A percentile compares a stretch with the other conserved stretches of the same genome.
Evolutionary conservation across 441 rosid genomes (phyloP).

Genomic region (Omphalea diandra): DNA sequence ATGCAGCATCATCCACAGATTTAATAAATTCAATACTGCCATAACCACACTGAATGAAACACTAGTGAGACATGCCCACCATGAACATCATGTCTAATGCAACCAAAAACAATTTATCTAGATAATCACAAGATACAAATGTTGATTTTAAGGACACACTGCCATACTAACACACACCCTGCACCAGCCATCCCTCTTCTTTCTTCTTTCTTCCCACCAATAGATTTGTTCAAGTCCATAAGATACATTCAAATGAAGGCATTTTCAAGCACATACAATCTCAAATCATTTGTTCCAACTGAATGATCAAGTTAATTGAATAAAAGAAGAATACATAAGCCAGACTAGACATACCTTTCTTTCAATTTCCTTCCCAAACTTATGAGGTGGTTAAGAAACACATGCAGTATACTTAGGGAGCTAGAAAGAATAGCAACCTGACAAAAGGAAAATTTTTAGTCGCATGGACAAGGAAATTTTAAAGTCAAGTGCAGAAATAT

Average conservation of each 20-base stretch:
- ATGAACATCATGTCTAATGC: not conserved
- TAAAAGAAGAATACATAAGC: not conserved
- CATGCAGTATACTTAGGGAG: slow-evolving; percentile 59
- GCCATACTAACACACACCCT: too few species aligned
- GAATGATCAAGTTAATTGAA: slow-evolving; percentile 6
- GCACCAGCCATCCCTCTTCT: not conserved
- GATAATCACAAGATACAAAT: too few species aligned
- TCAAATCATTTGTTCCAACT: not conserved
- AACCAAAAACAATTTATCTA: not conserved
- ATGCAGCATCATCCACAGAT: not conserved
- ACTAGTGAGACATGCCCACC: not conserved
- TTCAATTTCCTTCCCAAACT: slow-evolving; percentile 41
- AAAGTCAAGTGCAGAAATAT: not conserved
- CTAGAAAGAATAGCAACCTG: slow-evolving; percentile 63
- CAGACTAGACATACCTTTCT: slow-evolving; percentile 45
- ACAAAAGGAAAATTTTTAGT: slow-evolving; percentile 14
- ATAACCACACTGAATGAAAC: not conserved
- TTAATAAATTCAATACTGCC: too few species aligned
- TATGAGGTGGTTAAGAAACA: slow-evolving; percentile 62
- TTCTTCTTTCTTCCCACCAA: not conserved
- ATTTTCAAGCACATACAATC: not conserved
- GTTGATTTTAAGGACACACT: too few species aligned
- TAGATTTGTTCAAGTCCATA: not conserved
- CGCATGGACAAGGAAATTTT: not conserved
- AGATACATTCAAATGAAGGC: not conserved